Conservation (phyloP, 2,329 filamentous ascomycete genomes). For the Pezicula radicicola region DNA sequence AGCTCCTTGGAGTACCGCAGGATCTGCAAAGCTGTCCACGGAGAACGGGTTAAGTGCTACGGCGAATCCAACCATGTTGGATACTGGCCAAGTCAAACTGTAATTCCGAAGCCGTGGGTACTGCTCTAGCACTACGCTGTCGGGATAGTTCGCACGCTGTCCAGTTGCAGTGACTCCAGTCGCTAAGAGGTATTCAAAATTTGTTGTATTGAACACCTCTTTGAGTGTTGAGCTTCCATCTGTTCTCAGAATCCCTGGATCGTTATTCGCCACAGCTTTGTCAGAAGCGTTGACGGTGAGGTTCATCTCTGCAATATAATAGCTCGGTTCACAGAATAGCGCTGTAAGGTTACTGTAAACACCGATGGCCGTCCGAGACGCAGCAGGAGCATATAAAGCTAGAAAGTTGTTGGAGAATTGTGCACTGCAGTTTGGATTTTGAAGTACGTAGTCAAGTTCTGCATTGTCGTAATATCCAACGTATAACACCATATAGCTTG, state of each 20-base stretch:
- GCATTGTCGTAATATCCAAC: slow-evolving; percentile 38
- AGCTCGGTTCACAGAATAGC: slow-evolving; percentile 40
- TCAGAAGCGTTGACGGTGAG: slow-evolving; percentile 33
- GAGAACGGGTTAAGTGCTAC: slow-evolving; percentile 25
- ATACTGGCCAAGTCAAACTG: slow-evolving; percentile 20
- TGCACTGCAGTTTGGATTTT: slow-evolving; percentile 27
- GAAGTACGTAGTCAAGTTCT: slow-evolving; percentile 30
- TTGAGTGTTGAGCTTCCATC: slow-evolving; percentile 18
- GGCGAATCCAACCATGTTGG: slow-evolving; percentile 35
- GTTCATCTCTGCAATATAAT: slow-evolving; percentile 41
- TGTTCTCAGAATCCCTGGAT: neutral
- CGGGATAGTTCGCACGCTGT: no score
- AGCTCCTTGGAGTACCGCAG: slow-evolving; percentile 25
- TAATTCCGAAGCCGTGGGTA: slow-evolving; percentile 13
- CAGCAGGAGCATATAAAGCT: slow-evolving; percentile 22
- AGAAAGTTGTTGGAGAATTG: slow-evolving; percentile 37
- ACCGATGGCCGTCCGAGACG: neutral
- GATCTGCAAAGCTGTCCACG: slow-evolving; percentile 31
- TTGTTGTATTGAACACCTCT: slow-evolving; percentile 33
- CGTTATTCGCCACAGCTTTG: slow-evolving; percentile 14
- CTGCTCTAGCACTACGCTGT: slow-evolving; percentile 17
- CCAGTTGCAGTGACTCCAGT: neutral
- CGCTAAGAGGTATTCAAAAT: slow-evolving; percentile 33
- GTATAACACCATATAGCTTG: slow-evolving; percentile 34
- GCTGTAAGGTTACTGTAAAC: slow-evolving; percentile 27